Evolutionary conservation across 1,284 basidiomycete genomes (phyloP).

Genomic region (Anthracocystis setariae): DNA sequence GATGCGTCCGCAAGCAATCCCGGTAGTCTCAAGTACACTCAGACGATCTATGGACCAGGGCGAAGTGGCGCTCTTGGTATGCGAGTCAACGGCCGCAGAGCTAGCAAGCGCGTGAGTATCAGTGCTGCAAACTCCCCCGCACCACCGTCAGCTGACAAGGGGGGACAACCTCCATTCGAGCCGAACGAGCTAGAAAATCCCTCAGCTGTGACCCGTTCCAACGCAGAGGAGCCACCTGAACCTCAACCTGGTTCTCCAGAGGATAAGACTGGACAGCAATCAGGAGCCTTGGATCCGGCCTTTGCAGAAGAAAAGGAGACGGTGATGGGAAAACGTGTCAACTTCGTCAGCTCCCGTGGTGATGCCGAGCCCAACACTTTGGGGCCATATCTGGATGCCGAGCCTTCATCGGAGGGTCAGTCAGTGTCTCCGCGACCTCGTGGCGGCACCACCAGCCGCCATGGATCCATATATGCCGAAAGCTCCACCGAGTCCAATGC

Average conservation of each 20-base stretch:
- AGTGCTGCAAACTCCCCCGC: slow-evolving; percentile 19
- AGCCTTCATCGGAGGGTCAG: slow-evolving; percentile 18
- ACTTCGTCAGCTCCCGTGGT: slow-evolving; percentile 16
- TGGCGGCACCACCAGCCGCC: slow-evolving; percentile 2
- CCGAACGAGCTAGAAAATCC: not conserved
- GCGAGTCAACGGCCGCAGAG: slow-evolving; percentile 50
- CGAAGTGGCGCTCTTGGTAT: slow-evolving; percentile 55
- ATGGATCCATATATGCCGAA: slow-evolving; percentile 34
- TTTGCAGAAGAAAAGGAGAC: slow-evolving; percentile 1
- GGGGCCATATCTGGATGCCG: slow-evolving; percentile 11
- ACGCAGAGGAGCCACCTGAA: slow-evolving; percentile 1
- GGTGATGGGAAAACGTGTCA: slow-evolving; percentile 34
- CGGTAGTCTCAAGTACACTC: slow-evolving; percentile 46
- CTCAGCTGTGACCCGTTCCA: not conserved
- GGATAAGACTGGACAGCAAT: not conserved
- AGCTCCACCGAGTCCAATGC: slow-evolving; percentile 51
- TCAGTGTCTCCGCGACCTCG: slow-evolving; percentile 23
- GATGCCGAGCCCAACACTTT: not conserved
- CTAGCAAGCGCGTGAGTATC: slow-evolving; percentile 43
- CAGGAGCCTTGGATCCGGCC: not conserved
- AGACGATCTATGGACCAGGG: slow-evolving; percentile 60
- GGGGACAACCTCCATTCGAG: not conserved
- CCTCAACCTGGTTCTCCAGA: slow-evolving; percentile 4
- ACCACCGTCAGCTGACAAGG: slow-evolving; percentile 1
- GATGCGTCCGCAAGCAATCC: slow-evolving; percentile 1